phyloP scores from a whole-genome alignment of 2,329 filamentous ascomycete species.

The Diaporthe eres region DNA sequence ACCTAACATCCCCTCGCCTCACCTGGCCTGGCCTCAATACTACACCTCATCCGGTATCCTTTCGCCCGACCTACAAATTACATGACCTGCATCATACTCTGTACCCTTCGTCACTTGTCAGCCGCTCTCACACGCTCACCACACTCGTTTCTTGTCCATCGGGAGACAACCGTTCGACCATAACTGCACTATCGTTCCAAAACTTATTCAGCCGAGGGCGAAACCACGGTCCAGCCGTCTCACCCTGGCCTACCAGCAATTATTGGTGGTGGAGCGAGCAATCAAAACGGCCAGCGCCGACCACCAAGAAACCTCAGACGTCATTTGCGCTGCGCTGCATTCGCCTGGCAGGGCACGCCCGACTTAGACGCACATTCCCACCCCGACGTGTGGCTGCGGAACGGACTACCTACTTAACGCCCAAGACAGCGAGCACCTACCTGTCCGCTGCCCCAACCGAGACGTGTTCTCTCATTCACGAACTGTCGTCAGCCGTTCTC shows the following conservation, averaged over 20 bases:
- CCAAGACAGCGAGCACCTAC: conserved; percentile 21
- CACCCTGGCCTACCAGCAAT: conserved; percentile 31
- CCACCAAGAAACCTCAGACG: conserved; percentile 24
- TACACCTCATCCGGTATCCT: background rate
- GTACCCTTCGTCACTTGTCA: conserved; percentile 2
- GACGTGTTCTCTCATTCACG: background rate
- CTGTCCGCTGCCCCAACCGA: conserved; percentile 1
- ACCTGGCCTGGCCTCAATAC: background rate
- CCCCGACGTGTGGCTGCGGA: conserved; percentile 25
- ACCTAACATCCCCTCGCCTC: background rate
- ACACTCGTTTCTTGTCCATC: background rate
- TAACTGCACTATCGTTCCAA: conserved; percentile 13
- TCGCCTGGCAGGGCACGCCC: conserved; percentile 5
- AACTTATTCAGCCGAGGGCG: conserved; percentile 13
- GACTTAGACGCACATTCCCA: conserved; percentile 7
- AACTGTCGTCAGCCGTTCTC: conserved; percentile 4
- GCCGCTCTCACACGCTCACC: background rate
- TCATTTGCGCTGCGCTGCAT: conserved; percentile 29
- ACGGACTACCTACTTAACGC: conserved; percentile 6
- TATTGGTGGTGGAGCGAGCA: conserved; percentile 41
- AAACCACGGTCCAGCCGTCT: conserved; percentile 15
- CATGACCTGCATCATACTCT: conserved; percentile 9
- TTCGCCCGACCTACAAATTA: background rate
- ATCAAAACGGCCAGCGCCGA: conserved; percentile 39
- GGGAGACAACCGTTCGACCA: background rate